Percentiles rank a stretch among this genome's conserved stretches.
These are phyloP conservation scores for Chrysosporium keratinophilum DNA, from an alignment of 2,329 filamentous ascomycete species.

Conservation along the genomic window DNA sequence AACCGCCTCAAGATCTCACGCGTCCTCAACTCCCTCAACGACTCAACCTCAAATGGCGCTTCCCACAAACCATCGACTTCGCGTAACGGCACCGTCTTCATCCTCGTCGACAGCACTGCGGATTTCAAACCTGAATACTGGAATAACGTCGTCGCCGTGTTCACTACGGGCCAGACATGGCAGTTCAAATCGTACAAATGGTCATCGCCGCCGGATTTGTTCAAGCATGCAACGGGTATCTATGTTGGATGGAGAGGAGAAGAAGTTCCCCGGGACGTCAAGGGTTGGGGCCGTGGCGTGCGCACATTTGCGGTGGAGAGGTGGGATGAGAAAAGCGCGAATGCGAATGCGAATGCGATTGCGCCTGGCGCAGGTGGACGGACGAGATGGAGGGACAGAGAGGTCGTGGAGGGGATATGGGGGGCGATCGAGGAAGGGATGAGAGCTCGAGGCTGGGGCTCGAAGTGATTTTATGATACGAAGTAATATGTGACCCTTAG, in stretches of 20 bases:
- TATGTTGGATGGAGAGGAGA: constrained; percentile 90
- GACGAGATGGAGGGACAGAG: constrained; percentile 69
- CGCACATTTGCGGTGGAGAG: constrained; percentile 72
- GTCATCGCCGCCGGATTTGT: constrained; percentile 77
- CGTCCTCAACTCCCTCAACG: constrained; percentile 49
- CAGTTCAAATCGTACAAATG: constrained; percentile 99
- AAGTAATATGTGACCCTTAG: not conserved
- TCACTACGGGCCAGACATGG: constrained; percentile 95
- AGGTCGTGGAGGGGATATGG: constrained; percentile 91
- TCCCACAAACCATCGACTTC: constrained; percentile 20
- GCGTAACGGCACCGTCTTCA: constrained; percentile 75
- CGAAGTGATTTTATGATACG: constrained; percentile 10
- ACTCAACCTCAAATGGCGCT: constrained; percentile 16
- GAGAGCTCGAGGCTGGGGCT: constrained; percentile 59
- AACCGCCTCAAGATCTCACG: constrained; percentile 83
- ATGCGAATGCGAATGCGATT: constrained; percentile 22
- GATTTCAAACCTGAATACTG: constrained; percentile 98
- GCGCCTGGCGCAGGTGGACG: constrained; percentile 20
- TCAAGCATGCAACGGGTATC: constrained; percentile 75
- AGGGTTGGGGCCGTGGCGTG: constrained; percentile 77
- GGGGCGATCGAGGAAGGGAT: constrained; percentile 78
- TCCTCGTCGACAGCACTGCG: constrained; percentile 83
- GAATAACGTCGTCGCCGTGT: constrained; percentile 87
- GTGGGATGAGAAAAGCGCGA: constrained; percentile 48
- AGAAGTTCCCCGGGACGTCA: constrained; percentile 63